Conservation (phyloP, 2,329 filamentous ascomycete genomes). For the Monosporascus cannonballus region DNA sequence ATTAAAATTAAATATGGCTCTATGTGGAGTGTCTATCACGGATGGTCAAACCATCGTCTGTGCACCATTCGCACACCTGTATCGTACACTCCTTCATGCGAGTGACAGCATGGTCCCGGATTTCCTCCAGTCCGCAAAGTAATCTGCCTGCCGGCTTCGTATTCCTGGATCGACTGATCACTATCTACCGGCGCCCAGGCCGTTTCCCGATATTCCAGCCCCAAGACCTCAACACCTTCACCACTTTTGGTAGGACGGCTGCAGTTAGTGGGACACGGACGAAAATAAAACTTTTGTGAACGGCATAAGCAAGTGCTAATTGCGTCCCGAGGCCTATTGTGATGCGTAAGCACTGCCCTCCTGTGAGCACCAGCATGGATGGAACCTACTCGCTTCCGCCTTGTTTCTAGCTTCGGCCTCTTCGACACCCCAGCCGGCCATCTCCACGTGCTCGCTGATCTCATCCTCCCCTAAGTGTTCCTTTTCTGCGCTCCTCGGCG, state of each 20-base stretch:
- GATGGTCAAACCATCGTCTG: too few species aligned
- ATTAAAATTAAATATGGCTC: background rate
- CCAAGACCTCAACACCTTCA: slow-evolving; percentile 79
- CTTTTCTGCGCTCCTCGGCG: slow-evolving; percentile 39
- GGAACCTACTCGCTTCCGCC: slow-evolving; percentile 66
- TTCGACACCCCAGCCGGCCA: slow-evolving; percentile 55
- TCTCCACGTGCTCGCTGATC: slow-evolving; percentile 41
- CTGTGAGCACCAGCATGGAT: background rate
- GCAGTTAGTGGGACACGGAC: slow-evolving; percentile 88
- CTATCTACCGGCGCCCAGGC: slow-evolving; percentile 5
- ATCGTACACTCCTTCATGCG: background rate
- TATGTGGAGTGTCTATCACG: background rate
- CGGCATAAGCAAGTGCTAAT: slow-evolving; percentile 86
- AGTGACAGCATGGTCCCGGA: background rate
- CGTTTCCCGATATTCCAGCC: slow-evolving; percentile 92
- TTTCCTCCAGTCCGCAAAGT: background rate
- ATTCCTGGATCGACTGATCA: slow-evolving; percentile 8
- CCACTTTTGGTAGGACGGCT: slow-evolving; percentile 88
- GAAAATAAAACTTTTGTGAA: slow-evolving; percentile 98
- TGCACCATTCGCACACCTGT: background rate
- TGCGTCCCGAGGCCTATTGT: slow-evolving; percentile 64
- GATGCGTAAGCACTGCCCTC: slow-evolving; percentile 9
- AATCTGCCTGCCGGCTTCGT: slow-evolving; percentile 2
- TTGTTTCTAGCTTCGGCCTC: slow-evolving; percentile 56
- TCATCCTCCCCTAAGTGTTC: slow-evolving; percentile 37